Base-by-base conservation (phyloP, 805 yeast species). In the Wickerhamiella azymoides region DNA sequence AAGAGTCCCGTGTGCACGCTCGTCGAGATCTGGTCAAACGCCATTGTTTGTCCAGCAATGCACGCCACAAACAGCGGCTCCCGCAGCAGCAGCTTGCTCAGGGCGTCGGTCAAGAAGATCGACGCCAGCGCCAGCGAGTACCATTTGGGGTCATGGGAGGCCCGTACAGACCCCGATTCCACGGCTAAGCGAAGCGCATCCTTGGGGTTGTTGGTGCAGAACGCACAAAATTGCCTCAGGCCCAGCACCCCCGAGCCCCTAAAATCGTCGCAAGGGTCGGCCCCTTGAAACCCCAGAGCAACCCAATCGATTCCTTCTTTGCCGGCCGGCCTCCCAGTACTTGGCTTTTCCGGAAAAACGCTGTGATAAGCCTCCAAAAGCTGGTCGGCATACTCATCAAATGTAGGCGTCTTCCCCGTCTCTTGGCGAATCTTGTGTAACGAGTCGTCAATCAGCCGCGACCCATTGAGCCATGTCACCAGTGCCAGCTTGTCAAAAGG, bases 221-320 rank as follows among this genome's bases (percentile, higher is more conserved):
- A 51, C 13, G 36, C 32, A 17, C 50, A 50, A 39, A 52, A 55
- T 17, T 53, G 50, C 9, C 36, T 39, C 26, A 60, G 40, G 8
- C 65, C 65, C 17, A 60, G 49, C 39, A 25, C 18, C 2, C 65
- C 65, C 7, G 60, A 52, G 3, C 63, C 64, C 10, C 70, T 54
- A 42, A 65, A 60, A 47, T 65, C 70, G 1, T 61, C 57, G 2
- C 57, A 47, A 5, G 70, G 70, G 46, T 63, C 62, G 14, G 50
- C 18, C 1, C 67, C 66, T 45, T 65, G 70, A 52, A 65, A 65
- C 5, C 70, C 70, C 7, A 65, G 51, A 3, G 54, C 50, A 17
- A 57, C 62, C 66, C 67, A 65, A 45, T 62, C 52, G 6, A 47
- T 21, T 19, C 44, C 44, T 13, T 30, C 44, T 5, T 39, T 39